These are phyloP conservation scores for Wickerhamiella allomyrinae DNA, from an alignment of 805 yeast genomes.

Conservation along the genomic window DNA sequence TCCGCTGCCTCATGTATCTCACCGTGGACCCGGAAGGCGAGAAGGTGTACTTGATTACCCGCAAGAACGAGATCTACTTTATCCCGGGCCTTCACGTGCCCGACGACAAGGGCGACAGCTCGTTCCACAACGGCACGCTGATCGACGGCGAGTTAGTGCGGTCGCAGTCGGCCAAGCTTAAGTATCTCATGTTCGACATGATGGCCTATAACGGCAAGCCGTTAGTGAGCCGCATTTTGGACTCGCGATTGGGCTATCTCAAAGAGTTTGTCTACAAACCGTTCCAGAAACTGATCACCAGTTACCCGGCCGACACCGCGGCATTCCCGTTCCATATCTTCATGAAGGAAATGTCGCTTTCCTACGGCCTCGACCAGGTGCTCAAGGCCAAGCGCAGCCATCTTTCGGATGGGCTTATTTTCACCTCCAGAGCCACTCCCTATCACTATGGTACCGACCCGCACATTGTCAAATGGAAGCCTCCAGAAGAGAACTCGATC, in stretches of 20 bases:
- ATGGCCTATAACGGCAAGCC: slow-evolving; percentile 65
- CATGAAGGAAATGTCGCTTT: slow-evolving; percentile 75
- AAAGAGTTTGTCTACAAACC: slow-evolving; percentile 73
- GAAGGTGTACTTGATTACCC: slow-evolving; percentile 74
- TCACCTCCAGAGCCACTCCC: slow-evolving; percentile 81
- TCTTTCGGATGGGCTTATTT: slow-evolving; percentile 84
- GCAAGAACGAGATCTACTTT: slow-evolving; percentile 76
- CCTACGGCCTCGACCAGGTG: slow-evolving; percentile 65
- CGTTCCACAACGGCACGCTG: slow-evolving; percentile 73
- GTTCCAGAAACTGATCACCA: slow-evolving; percentile 50
- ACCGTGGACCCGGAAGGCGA: slow-evolving; percentile 52
- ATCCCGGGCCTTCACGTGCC: slow-evolving; percentile 78
- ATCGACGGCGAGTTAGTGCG: slow-evolving; percentile 89
- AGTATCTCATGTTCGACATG: slow-evolving; percentile 85
- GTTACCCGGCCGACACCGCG: slow-evolving; percentile 58
- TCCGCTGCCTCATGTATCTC: slow-evolving; percentile 59
- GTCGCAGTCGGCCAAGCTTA: slow-evolving; percentile 30
- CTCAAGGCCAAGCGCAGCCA: slow-evolving; percentile 64
- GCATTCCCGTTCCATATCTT: slow-evolving; percentile 75
- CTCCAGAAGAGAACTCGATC: slow-evolving; percentile 85
- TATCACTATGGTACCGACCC: slow-evolving; percentile 82
- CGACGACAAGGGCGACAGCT: slow-evolving; percentile 28
- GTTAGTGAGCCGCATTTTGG: slow-evolving; percentile 55
- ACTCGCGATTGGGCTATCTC: slow-evolving; percentile 76
- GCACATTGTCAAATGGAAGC: slow-evolving; percentile 87